A percentile compares a stretch with the other conserved stretches of the same genome.
phyloP scores from a whole-genome alignment of 2,329 filamentous ascomycete genomes.

The Verticillium isaacii region DNA sequence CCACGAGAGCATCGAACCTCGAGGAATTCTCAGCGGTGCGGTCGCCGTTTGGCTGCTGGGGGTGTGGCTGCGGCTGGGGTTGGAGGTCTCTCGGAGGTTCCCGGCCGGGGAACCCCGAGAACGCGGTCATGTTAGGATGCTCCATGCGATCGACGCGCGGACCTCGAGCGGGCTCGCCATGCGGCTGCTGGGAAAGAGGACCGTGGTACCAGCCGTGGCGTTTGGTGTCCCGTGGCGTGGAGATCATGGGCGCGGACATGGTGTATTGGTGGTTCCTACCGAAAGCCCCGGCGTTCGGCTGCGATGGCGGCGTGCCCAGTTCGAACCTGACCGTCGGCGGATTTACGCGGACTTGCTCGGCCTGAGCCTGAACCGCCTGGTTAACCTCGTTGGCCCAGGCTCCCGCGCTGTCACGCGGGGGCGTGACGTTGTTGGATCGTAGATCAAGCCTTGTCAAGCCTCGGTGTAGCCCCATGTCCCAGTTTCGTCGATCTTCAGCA shows the following conservation, averaged over 20 bases:
- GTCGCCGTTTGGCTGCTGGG: conserved; percentile 14
- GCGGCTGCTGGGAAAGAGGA: conserved; percentile 26
- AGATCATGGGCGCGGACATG: conserved; percentile 52
- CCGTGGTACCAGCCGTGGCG: conserved; percentile 70
- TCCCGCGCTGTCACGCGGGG: conserved; percentile 47
- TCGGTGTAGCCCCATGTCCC: conserved; percentile 62
- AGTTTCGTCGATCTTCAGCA: conserved; percentile 46
- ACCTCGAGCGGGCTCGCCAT: conserved; percentile 15
- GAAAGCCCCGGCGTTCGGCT: conserved; percentile 1
- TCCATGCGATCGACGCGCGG: conserved; percentile 52
- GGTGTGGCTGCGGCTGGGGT: conserved; percentile 10
- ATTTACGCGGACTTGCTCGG: conserved; percentile 42
- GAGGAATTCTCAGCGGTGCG: conserved; percentile 27
- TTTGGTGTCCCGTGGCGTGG: conserved; percentile 56
- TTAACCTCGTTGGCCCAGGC: conserved; percentile 54
- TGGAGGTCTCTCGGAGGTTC: conserved; percentile 16
- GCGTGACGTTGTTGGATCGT: conserved; percentile 38
- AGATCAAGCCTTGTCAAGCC: conserved; percentile 65
- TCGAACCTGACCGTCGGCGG: conserved; percentile 52
- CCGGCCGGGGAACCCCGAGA: conserved; percentile 44
- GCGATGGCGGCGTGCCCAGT: conserved; percentile 32
- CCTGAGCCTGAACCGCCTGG: conserved; percentile 49
- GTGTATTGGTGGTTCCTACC: conserved; percentile 46
- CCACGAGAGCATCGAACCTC: conserved; percentile 38
- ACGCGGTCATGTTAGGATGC: conserved; percentile 50